Evolutionary conservation across 1,139 yeast genomes (phyloP).

Genomic region (Saccharomyces pastorianus): DNA sequence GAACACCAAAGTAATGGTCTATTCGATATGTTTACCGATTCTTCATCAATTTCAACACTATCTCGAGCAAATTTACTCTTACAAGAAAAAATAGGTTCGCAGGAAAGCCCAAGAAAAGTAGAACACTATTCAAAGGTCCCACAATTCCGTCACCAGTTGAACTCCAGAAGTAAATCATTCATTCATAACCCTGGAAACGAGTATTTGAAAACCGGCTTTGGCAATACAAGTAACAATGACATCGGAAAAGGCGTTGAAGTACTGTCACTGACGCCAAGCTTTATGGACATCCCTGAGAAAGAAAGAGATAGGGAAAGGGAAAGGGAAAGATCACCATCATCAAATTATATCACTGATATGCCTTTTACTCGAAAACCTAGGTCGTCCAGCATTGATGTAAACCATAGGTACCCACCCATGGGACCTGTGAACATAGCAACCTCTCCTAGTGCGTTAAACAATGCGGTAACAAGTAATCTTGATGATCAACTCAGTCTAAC

Average conservation of each 20-base stretch:
- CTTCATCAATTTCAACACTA: conserved; percentile 19
- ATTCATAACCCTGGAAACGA: conserved; percentile 5
- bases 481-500: conserved; percentile 12
- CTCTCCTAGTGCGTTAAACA: conserved; percentile 11
- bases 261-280: conserved; percentile 34
- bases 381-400: conserved; percentile 23
- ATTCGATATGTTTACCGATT: conserved; percentile 34
- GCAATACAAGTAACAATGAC: conserved; percentile 20
- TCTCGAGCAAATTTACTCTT: conserved; percentile 16
- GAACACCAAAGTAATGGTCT: conserved; percentile 29
- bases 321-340: neutral
- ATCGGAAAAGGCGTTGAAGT: conserved; percentile 32
- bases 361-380: conserved; percentile 12
- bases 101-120: conserved; percentile 1
- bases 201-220: conserved; percentile 9
- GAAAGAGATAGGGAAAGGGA: neutral
- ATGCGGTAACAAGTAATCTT: conserved; percentile 11
- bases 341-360: neutral
- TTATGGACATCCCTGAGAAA: conserved; percentile 32
- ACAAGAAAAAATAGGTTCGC: conserved; percentile 14
- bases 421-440: conserved; percentile 3
- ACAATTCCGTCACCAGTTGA: neutral
- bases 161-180: neutral
- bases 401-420: conserved; percentile 16
- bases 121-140: conserved; percentile 4